A percentile compares a stretch with the other conserved stretches of the same genome.
Evolutionary conservation across 192 early-diverging fungal genomes (phyloP).

Genomic region (Allomyces arbusculus): DNA sequence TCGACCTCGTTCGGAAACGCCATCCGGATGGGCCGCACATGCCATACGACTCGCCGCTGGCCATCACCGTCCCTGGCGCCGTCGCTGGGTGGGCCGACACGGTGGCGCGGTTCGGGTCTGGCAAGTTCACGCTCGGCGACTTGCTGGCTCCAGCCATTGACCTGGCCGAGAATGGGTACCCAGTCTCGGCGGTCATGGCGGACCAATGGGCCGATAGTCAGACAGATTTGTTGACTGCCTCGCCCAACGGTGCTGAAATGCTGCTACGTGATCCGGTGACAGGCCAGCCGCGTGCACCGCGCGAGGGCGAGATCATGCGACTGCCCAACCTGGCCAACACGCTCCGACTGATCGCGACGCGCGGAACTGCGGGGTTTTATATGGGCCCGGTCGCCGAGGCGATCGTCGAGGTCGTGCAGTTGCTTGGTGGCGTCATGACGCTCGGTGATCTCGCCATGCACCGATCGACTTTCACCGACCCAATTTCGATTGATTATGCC

Average conservation of each 20-base stretch:
- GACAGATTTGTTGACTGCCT: neutral
- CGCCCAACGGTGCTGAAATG: slow-evolving; percentile 25
- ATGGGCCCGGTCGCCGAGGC: slow-evolving; percentile 38
- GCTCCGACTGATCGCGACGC: slow-evolving; percentile 8
- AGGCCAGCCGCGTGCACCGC: slow-evolving; percentile 23
- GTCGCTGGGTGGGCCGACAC: slow-evolving; percentile 54
- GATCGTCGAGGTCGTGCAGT: slow-evolving; percentile 32
- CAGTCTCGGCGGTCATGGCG: slow-evolving; percentile 27
- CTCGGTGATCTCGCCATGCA: slow-evolving; percentile 42
- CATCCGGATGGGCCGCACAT: slow-evolving; percentile 10
- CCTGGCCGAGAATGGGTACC: slow-evolving; percentile 47
- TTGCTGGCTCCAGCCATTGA: slow-evolving; percentile 45
- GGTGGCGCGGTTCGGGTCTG: slow-evolving; percentile 37
- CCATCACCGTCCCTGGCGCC: slow-evolving; percentile 53
- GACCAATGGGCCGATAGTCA: slow-evolving; percentile 10
- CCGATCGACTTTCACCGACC: slow-evolving; percentile 21
- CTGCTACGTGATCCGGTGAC: slow-evolving; percentile 7
- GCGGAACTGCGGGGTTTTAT: slow-evolving; percentile 50
- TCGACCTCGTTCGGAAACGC: slow-evolving; percentile 19
- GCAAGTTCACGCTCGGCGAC: slow-evolving; percentile 19
- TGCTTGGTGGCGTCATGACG: slow-evolving; percentile 37
- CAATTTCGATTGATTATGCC: slow-evolving; percentile 41
- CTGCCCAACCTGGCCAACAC: slow-evolving; percentile 29
- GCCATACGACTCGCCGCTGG: slow-evolving; percentile 17
- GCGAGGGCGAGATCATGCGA: slow-evolving; percentile 35